phyloP scores from a whole-genome alignment of 768 basidiomycete species.

The Gelatoporia subvermispora region DNA sequence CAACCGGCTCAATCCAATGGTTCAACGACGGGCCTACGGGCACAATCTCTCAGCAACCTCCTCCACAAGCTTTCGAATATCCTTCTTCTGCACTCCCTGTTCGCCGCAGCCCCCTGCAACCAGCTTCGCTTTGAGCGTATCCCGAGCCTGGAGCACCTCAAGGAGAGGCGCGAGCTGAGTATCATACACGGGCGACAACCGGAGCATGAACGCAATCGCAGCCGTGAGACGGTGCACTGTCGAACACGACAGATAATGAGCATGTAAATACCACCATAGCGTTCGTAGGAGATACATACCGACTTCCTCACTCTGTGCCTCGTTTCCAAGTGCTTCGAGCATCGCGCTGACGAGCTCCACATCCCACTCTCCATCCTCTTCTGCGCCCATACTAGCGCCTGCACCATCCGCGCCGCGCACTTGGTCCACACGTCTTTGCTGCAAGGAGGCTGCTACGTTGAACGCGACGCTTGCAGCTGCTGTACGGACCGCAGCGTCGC shows the following conservation, averaged over 20 bases:
- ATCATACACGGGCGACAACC: conserved; percentile 67
- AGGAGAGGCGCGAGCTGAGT: conserved; percentile 51
- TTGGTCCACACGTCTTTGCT: conserved; percentile 51
- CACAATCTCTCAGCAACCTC: conserved; percentile 54
- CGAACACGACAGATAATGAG: background rate
- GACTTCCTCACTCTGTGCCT: conserved; percentile 73
- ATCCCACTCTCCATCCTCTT: conserved; percentile 78
- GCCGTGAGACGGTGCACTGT: conserved; percentile 80
- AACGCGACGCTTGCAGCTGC: conserved; percentile 83
- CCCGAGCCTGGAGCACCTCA: conserved; percentile 62
- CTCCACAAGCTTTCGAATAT: conserved; percentile 56
- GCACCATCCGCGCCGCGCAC: conserved; percentile 23
- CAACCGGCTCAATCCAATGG: too few relatives aligned
- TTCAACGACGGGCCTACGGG: too few relatives aligned
- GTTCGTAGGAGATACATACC: conserved; percentile 41
- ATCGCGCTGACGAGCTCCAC: conserved; percentile 79
- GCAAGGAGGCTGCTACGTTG: conserved; percentile 63
- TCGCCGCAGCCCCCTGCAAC: conserved; percentile 45
- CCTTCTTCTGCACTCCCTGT: conserved; percentile 55
- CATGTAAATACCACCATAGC: conserved; percentile 1
- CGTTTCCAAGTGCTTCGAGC: conserved; percentile 71
- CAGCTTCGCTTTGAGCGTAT: conserved; percentile 55
- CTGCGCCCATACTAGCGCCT: conserved; percentile 30
- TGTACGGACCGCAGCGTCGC: conserved; percentile 62
- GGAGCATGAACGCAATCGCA: conserved; percentile 70